Conservation (phyloP, 2,329 filamentous ascomycete species). For the Juglanconis oblonga region DNA sequence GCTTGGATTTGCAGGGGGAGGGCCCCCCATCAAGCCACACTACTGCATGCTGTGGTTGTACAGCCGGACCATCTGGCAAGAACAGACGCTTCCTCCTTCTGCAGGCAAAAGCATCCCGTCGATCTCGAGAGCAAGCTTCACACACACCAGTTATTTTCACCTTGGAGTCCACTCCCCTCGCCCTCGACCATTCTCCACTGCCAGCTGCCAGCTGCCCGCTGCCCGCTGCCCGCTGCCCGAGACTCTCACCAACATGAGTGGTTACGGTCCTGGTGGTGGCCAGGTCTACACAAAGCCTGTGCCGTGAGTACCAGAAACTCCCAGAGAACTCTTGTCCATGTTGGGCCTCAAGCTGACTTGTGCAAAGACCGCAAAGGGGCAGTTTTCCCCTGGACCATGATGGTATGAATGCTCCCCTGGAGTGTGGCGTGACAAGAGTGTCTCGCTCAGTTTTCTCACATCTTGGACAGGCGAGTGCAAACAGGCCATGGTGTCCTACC, state of each 20-base stretch:
- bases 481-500: conserved; percentile 78
- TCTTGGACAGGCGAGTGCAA: conserved; percentile 77
- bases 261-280: conserved; percentile 29
- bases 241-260: conserved; percentile 26
- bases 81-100: no score
- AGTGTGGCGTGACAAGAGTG: not conserved
- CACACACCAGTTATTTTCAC: no score
- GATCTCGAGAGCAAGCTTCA: no score
- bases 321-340: not conserved
- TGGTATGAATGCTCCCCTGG: conserved; percentile 37
- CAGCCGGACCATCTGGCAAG: no score
- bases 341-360: not conserved
- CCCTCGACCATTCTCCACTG: no score
- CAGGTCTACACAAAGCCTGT: conserved; percentile 29
- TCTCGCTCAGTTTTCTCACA: not conserved
- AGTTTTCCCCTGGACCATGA: conserved; percentile 97
- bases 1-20: not conserved
- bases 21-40: not conserved
- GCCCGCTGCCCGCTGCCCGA: no score
- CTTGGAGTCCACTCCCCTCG: no score
- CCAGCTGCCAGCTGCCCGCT: no score
- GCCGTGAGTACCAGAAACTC: conserved; percentile 26
- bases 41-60: not conserved
- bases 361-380: conserved; percentile 74
- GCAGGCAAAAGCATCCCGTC: no score